Conservation (phyloP, 805 yeast species). For the Scheffersomyces amazonensis region DNA sequence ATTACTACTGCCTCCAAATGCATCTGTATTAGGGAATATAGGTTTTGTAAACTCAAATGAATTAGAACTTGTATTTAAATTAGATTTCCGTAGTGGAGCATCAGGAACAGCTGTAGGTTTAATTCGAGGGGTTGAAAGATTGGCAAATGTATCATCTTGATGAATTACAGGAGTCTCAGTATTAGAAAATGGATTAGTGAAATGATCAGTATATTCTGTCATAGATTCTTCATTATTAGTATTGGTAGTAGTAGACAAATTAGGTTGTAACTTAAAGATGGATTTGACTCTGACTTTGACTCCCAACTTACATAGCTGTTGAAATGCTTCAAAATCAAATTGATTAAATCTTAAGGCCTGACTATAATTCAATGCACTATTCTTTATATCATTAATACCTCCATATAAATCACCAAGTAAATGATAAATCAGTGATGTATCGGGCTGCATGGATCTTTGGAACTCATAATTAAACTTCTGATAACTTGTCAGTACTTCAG, state of each 20-base stretch:
- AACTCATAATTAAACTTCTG: constrained; percentile 35
- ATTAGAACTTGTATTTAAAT: constrained; percentile 10
- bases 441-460: constrained; percentile 49
- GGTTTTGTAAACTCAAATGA: constrained; percentile 31
- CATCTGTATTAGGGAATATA: constrained; percentile 14
- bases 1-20: not conserved
- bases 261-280: constrained; percentile 35
- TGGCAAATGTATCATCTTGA: constrained; percentile 6
- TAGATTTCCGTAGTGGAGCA: constrained; percentile 36
- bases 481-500: constrained; percentile 10
- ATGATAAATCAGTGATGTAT: constrained; percentile 63
- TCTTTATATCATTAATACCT: constrained; percentile 56
- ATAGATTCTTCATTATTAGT: not conserved
- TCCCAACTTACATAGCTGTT: constrained; percentile 68
- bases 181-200: constrained; percentile 20
- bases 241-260: not conserved
- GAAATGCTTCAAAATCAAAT: constrained; percentile 82
- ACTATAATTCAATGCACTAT: constrained; percentile 65
- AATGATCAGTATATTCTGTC: not conserved
- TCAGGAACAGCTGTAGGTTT: constrained; percentile 26
- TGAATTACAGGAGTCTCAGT: not conserved
- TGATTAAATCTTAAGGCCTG: constrained; percentile 74
- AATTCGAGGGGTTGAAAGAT: constrained; percentile 27
- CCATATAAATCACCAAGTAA: constrained; percentile 68
- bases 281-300: constrained; percentile 62